A percentile compares a stretch with the other conserved stretches of the same genome.
These are phyloP conservation scores for Xerocomellus dryophilus DNA, from an alignment of 768 basidiomycete genomes.

Conservation along the genomic window DNA sequence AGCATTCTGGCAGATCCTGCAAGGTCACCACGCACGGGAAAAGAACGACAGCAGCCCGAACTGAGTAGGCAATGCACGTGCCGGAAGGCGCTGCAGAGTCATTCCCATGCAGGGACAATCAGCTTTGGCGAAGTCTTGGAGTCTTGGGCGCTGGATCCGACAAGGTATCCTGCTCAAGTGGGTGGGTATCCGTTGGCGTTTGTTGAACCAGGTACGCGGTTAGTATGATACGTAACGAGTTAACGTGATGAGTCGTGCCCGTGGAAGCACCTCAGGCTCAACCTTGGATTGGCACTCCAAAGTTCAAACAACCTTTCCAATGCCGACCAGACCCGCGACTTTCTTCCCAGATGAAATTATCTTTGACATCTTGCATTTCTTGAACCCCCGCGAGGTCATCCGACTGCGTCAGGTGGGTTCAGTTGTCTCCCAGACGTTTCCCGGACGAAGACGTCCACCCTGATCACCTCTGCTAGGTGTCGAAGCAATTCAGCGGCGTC, in stretches of 20 bases:
- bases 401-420: constrained; percentile 16
- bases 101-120: background rate
- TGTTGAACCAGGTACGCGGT: background rate
- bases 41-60: background rate
- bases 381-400: constrained; percentile 16
- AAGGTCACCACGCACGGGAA: too few relatives aligned
- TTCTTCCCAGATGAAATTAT: constrained; percentile 20
- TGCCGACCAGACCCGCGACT: background rate
- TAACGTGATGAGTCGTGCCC: too few relatives aligned
- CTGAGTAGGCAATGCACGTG: background rate
- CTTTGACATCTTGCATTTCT: constrained; percentile 11
- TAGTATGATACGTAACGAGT: background rate
- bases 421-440: background rate
- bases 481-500: constrained; percentile 15
- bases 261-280: too few relatives aligned
- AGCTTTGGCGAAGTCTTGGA: background rate
- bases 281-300: background rate
- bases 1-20: too few relatives aligned
- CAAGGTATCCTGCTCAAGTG: background rate
- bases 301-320: background rate
- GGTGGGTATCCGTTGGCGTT: background rate
- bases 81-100: too few relatives aligned
- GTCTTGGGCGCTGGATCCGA: background rate
- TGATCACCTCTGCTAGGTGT: constrained; percentile 16
- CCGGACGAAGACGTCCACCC: background rate